These are phyloP conservation scores for Hysterangium stoloniferum DNA, from an alignment of 768 basidiomycete genomes.

Conservation along the genomic window DNA sequence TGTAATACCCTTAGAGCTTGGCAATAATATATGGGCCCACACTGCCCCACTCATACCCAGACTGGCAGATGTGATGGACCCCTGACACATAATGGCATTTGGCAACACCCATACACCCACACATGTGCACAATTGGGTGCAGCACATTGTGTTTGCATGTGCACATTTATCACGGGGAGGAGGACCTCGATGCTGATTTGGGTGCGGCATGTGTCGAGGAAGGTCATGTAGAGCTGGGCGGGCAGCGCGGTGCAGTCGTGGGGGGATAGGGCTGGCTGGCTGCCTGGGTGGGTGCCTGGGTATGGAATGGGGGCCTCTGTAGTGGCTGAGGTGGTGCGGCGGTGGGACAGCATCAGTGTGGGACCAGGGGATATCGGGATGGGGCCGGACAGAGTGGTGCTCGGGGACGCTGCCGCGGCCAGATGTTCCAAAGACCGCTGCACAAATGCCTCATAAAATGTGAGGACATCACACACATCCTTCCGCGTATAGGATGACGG, in stretches of 20 bases:
- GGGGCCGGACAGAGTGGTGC: conserved; percentile 23
- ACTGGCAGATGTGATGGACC: no score
- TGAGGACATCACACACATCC: conserved; percentile 46
- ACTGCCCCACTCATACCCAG: no score
- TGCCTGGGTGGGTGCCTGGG: conserved; percentile 22
- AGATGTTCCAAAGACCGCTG: conserved; percentile 41
- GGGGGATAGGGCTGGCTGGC: background rate
- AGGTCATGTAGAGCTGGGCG: conserved; percentile 52
- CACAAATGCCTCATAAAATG: conserved; percentile 54
- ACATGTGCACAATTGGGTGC: no score
- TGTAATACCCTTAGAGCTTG: no score
- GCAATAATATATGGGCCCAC: no score
- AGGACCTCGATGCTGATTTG: conserved; percentile 49
- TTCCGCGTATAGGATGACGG: conserved; percentile 54
- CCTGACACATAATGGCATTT: no score
- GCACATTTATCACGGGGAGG: conserved; percentile 45
- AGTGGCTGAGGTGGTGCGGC: conserved; percentile 50
- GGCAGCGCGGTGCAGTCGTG: conserved; percentile 29
- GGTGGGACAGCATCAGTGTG: conserved; percentile 42
- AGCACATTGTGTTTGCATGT: no score
- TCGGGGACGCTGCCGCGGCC: background rate
- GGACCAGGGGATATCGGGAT: conserved; percentile 26
- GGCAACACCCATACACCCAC: no score
- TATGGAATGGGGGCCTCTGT: conserved; percentile 30
- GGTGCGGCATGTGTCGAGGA: conserved; percentile 55